These are phyloP conservation scores for Ambrosia trifida DNA, from an alignment of 129 eudicot species.

Conservation along the genomic window DNA sequence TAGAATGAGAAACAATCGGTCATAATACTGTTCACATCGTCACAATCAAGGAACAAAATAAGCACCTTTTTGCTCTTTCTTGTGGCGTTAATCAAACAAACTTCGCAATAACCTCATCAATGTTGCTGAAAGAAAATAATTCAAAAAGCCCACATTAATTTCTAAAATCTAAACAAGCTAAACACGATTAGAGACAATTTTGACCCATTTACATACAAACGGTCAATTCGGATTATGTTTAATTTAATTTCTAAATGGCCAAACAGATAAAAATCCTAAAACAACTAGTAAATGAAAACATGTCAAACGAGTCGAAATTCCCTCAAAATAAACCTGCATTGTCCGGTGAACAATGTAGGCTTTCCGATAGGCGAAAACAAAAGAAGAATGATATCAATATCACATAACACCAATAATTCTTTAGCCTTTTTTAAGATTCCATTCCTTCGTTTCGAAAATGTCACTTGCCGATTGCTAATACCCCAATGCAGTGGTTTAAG, in stretches of 20 bases:
- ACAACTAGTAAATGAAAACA: no score
- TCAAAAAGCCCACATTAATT: not conserved
- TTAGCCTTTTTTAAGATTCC: slow-evolving; percentile 89
- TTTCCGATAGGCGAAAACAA: slow-evolving; percentile 94
- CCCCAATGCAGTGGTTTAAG: not conserved
- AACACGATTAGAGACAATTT: not conserved
- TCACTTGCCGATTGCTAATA: slow-evolving; percentile 76
- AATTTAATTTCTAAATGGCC: no score
- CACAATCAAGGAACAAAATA: not conserved
- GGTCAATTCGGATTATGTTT: no score
- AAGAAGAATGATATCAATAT: slow-evolving; percentile 74
- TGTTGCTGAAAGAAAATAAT: slow-evolving; percentile 46
- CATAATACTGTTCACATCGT: not conserved
- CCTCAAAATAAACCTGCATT: slow-evolving; percentile 50
- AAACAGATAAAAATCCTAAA: no score
- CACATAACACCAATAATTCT: slow-evolving; percentile 84
- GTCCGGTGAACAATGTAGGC: slow-evolving; percentile 74
- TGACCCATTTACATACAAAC: no score
- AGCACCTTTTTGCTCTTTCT: slow-evolving; percentile 84
- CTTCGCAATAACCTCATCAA: slow-evolving; percentile 83
- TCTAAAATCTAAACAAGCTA: not conserved
- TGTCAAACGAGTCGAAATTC: not conserved
- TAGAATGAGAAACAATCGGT: slow-evolving; percentile 24
- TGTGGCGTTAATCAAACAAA: slow-evolving; percentile 81
- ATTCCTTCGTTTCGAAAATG: slow-evolving; percentile 74